These are phyloP conservation scores for Aspergillus uvarum DNA, from an alignment of 2,329 filamentous ascomycete species.

Conservation along the genomic window DNA sequence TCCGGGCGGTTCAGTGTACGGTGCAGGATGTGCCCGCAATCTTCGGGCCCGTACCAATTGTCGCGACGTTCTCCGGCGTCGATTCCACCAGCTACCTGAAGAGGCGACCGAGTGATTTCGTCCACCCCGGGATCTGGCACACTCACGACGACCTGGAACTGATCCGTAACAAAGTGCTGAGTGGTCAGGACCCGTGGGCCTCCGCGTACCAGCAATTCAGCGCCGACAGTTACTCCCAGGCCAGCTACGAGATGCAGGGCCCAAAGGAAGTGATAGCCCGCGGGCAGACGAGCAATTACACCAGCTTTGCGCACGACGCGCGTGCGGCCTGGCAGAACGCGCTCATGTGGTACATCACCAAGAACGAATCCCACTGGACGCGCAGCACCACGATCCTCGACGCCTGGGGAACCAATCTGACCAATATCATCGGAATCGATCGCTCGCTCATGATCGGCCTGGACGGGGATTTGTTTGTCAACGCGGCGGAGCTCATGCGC, in stretches of 20 bases:
- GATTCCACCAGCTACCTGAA: no score
- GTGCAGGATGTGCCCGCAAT: no score
- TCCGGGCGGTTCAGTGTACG: no score
- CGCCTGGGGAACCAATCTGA: constrained; percentile 20
- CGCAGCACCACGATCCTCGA: constrained; percentile 39
- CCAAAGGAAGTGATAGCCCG: neutral
- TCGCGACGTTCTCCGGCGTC: no score
- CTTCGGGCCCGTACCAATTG: no score
- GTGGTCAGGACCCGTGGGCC: neutral
- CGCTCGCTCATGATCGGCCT: constrained; percentile 40
- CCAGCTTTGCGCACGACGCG: neutral
- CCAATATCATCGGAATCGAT: constrained; percentile 19
- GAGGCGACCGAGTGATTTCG: neutral
- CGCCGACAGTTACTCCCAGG: neutral
- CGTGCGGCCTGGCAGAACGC: constrained; percentile 3
- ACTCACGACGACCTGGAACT: neutral
- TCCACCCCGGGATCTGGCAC: neutral
- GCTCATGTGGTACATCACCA: constrained; percentile 40
- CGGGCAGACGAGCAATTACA: constrained; percentile 1
- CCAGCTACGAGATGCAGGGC: neutral
- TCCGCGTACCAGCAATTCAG: neutral
- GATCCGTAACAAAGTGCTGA: neutral
- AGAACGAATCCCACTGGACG: constrained; percentile 37
- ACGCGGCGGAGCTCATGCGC: constrained; percentile 48
- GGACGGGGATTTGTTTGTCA: constrained; percentile 43